These are phyloP conservation scores for Mixia osmundae DNA, from an alignment of 1,284 basidiomycete species.

Conservation along the genomic window DNA sequence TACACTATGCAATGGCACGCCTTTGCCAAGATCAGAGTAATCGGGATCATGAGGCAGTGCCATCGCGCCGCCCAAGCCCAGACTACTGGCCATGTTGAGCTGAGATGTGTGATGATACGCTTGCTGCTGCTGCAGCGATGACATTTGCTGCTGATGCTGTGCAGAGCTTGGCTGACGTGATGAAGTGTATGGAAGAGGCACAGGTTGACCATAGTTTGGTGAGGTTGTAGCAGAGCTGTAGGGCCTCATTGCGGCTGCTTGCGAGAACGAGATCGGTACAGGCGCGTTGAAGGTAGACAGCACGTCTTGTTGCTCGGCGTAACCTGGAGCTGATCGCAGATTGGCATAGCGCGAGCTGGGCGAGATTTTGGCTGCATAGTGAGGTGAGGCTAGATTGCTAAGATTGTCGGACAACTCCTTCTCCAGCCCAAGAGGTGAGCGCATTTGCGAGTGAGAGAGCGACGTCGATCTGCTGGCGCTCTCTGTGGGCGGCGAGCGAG, in stretches of 20 bases:
- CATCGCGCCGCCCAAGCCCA: slow-evolving; percentile 6
- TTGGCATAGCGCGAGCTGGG: no score
- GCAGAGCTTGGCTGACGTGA: not conserved
- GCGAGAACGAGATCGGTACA: no score
- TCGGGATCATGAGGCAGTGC: slow-evolving; percentile 9
- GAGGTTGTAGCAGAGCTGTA: no score
- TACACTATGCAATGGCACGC: slow-evolving; percentile 60
- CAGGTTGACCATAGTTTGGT: not conserved
- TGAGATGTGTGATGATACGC: not conserved
- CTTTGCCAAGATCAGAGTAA: slow-evolving; percentile 42
- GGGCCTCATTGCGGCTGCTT: no score
- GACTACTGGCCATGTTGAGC: not conserved
- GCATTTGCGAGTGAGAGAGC: no score
- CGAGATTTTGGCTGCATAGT: no score
- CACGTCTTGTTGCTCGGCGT: no score
- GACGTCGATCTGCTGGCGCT: no score
- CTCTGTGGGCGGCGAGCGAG: not conserved
- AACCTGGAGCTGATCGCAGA: no score
- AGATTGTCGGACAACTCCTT: not conserved
- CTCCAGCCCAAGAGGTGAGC: no score
- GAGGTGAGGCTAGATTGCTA: not conserved
- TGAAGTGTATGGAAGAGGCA: not conserved
- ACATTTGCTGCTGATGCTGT: not conserved
- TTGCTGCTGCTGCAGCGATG: not conserved
- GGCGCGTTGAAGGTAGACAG: no score